Evolutionary conservation across 1,284 basidiomycete species (phyloP).

Genomic region (Phenoliferia sp.): DNA sequence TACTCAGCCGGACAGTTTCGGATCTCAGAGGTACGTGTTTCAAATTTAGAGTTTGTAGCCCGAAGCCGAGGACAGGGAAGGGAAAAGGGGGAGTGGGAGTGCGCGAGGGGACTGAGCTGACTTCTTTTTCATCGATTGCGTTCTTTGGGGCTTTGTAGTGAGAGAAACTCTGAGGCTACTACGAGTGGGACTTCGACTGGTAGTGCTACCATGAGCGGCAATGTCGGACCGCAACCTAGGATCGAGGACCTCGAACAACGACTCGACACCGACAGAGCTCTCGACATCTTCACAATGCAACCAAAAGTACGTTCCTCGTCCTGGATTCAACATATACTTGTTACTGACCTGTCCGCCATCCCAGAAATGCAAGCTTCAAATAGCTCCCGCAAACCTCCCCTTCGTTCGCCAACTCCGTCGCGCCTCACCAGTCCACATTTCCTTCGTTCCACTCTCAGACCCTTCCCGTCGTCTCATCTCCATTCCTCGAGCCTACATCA

Average conservation of each 20-base stretch:
- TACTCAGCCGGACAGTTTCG: not conserved
- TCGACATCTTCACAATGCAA: constrained; percentile 95
- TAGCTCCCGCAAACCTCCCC: constrained; percentile 70
- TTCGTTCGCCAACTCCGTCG: constrained; percentile 75
- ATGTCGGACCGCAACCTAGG: not conserved
- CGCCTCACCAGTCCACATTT: constrained; percentile 67
- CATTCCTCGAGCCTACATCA: constrained; percentile 74
- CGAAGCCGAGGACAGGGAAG: too few species aligned
- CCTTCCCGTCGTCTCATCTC: constrained; percentile 57
- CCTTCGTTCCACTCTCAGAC: constrained; percentile 71
- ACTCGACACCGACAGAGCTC: constrained; percentile 68
- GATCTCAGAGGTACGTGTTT: too few species aligned
- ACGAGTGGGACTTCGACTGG: constrained; percentile 19
- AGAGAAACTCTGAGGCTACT: constrained; percentile 19
- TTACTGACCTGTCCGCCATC: too few species aligned
- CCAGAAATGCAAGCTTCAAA: constrained; percentile 88
- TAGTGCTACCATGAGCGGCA: not conserved
- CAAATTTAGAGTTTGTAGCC: too few species aligned
- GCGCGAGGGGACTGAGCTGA: not conserved
- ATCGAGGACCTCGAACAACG: constrained; percentile 67
- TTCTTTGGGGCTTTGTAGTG: not conserved
- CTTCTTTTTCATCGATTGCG: not conserved
- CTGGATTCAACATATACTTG: too few species aligned
- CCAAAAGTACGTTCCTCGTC: constrained; percentile 61
- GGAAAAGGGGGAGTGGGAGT: too few species aligned